Conservation (phyloP, 2,329 filamentous ascomycete genomes). For the Pseudogymnoascus sp. region DNA sequence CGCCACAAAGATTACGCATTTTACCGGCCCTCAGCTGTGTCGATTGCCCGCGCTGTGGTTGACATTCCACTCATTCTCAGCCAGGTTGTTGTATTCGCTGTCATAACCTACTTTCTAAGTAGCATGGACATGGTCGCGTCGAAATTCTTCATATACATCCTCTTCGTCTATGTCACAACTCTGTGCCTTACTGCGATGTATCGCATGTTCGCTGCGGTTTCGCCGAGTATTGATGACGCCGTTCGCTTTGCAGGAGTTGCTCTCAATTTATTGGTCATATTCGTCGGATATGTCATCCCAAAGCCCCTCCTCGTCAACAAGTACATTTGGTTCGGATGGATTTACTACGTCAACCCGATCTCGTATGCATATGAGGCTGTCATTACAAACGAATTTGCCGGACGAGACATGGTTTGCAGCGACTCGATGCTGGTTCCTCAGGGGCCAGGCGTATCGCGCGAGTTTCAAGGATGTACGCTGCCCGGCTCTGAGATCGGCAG, state of each 20-base stretch:
- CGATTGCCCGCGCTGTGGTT: constrained; percentile 47
- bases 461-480: constrained; percentile 54
- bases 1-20: constrained; percentile 51
- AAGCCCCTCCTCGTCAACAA: constrained; percentile 30
- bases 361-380: constrained; percentile 63
- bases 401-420: constrained; percentile 43
- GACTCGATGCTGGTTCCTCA: constrained; percentile 40
- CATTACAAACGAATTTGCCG: constrained; percentile 62
- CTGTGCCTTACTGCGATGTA: constrained; percentile 53
- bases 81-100: constrained; percentile 47
- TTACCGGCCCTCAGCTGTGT: constrained; percentile 49
- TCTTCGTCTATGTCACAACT: constrained; percentile 41
- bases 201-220: constrained; percentile 46
- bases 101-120: constrained; percentile 58
- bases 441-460: constrained; percentile 11
- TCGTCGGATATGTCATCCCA: constrained; percentile 56
- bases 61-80: constrained; percentile 48
- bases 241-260: constrained; percentile 46
- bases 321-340: constrained; percentile 40
- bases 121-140: constrained; percentile 42
- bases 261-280: constrained; percentile 47
- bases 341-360: constrained; percentile 58
- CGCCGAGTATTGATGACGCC: constrained; percentile 48
- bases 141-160: constrained; percentile 55
- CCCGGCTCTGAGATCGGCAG: constrained; percentile 46